Evolutionary conservation across 768 basidiomycete genomes (phyloP).

Genomic region (Auricularia heimuer): DNA sequence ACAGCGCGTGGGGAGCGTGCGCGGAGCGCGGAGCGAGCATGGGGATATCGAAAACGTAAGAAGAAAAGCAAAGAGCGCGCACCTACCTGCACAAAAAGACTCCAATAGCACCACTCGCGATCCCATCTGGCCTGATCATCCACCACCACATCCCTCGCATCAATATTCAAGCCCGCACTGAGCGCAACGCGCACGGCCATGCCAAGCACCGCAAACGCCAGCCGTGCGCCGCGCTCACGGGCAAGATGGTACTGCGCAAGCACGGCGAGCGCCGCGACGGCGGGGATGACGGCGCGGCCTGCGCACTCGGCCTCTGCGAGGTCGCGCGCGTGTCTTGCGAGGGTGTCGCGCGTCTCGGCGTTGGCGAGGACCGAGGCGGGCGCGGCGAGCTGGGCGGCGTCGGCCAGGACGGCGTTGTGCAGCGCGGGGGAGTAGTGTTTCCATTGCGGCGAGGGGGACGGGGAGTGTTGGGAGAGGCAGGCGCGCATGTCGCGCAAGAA

Average conservation of each 20-base stretch:
- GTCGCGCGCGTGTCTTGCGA: not conserved
- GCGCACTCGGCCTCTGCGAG: not conserved
- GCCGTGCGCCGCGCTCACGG: not conserved
- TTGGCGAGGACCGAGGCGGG: not conserved
- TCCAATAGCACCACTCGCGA: constrained; percentile 1
- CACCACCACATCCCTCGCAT: not conserved
- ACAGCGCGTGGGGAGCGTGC: too few relatives aligned
- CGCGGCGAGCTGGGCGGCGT: not conserved
- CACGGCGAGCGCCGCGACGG: not conserved
- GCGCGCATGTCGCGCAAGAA: constrained; percentile 2
- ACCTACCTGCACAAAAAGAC: not conserved
- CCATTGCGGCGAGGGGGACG: not conserved
- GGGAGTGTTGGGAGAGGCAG: not conserved
- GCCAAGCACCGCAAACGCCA: not conserved
- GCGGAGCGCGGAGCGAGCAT: too few relatives aligned
- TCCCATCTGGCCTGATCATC: not conserved
- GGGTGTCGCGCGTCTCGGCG: not conserved
- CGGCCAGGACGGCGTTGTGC: not conserved
- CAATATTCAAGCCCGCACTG: not conserved
- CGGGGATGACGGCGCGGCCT: not conserved
- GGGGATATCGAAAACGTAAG: too few relatives aligned
- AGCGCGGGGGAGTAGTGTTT: not conserved
- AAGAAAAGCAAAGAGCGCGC: too few relatives aligned
- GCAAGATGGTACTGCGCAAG: not conserved
- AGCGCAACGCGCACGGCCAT: not conserved